Evolutionary conservation across 768 basidiomycete species (phyloP).

Genomic region (Hericium erinaceus): DNA sequence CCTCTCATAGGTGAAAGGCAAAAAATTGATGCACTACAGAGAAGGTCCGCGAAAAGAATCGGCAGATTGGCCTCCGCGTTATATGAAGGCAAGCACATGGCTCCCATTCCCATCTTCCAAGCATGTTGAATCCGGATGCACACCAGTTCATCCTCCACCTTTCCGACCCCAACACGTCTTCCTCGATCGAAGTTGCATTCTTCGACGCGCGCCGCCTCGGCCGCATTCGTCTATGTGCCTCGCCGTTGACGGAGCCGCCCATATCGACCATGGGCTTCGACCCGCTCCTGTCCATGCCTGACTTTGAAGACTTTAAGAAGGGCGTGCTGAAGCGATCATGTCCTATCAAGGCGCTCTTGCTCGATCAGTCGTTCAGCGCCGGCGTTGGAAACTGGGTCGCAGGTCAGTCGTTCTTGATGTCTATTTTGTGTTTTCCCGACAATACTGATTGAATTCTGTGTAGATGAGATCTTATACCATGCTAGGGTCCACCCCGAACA

Average conservation of each 20-base stretch:
- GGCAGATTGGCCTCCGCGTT: constrained; percentile 56
- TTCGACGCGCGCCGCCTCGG: constrained; percentile 64
- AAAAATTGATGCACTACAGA: constrained; percentile 39
- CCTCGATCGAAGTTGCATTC: constrained; percentile 51
- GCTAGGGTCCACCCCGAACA: constrained; percentile 66
- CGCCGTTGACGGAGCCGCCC: constrained; percentile 55
- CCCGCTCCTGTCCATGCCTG: constrained; percentile 62
- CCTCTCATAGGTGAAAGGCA: constrained; percentile 37
- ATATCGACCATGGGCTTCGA: constrained; percentile 71
- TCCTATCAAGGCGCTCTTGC: constrained; percentile 65
- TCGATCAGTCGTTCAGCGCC: constrained; percentile 74
- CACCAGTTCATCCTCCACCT: constrained; percentile 57
- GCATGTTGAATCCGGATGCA: background rate
- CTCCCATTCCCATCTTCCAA: background rate
- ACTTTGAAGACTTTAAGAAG: constrained; percentile 38
- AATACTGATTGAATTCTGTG: background rate
- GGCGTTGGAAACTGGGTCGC: constrained; percentile 83
- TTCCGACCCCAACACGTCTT: constrained; percentile 16
- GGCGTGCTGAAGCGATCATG: constrained; percentile 46
- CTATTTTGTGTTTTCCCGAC: background rate
- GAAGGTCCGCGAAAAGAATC: constrained; percentile 30
- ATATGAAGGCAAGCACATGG: constrained; percentile 41
- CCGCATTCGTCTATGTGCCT: constrained; percentile 51
- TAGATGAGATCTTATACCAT: constrained; percentile 70
- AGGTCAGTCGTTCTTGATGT: constrained; percentile 26